Base-by-base conservation (phyloP, 805 yeast species). In the Ogataea pini region DNA sequence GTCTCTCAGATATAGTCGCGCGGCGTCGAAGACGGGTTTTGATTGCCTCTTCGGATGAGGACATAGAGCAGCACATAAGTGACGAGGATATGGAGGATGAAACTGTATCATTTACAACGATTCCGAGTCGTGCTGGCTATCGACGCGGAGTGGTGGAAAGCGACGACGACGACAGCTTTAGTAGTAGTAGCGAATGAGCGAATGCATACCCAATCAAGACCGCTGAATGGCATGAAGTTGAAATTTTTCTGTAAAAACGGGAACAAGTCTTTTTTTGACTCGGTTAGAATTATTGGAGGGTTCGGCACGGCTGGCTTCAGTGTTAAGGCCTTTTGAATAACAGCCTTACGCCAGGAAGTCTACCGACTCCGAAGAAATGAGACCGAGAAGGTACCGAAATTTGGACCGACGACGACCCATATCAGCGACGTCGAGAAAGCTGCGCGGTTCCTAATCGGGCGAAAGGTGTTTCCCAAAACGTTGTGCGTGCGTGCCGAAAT, bases 51-150 rank as follows among this genome's bases (percentile, higher is more conserved):
- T 25, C 34, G 14, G 42, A 38, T 17, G 32, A 38, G 7, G 25
- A 28, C n/a, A n/a, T n/a, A n/a, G n/a, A n/a, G n/a, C n/a, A n/a
- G 27, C 17, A 12, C 16, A 14, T 18, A 32, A 29, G 36, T 16
- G 47, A 36, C 17, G 27, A 25, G 36, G 33, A 49, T 36, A 49
- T 52, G 19, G 19, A 31, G 2, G 51, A 22, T 12, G n/a, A n/a
- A n/a, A n/a, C n/a, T n/a, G n/a, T n/a, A n/a, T n/a, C n/a, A n/a
- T n/a, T n/a, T n/a, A n/a, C n/a, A n/a, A n/a, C n/a, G n/a, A n/a
- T n/a, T n/a, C n/a, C n/a, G n/a, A n/a, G n/a, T n/a, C n/a, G n/a
- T n/a, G n/a, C n/a, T n/a, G n/a, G n/a, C n/a, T n/a, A n/a, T n/a
- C n/a, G n/a, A n/a, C n/a, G n/a, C n/a, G n/a, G n/a, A n/a, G n/a